A percentile compares a stretch with the other conserved stretches of the same genome.
These are phyloP conservation scores for Candida silvicultrix DNA, from an alignment of 805 yeast species.

Conservation along the genomic window DNA sequence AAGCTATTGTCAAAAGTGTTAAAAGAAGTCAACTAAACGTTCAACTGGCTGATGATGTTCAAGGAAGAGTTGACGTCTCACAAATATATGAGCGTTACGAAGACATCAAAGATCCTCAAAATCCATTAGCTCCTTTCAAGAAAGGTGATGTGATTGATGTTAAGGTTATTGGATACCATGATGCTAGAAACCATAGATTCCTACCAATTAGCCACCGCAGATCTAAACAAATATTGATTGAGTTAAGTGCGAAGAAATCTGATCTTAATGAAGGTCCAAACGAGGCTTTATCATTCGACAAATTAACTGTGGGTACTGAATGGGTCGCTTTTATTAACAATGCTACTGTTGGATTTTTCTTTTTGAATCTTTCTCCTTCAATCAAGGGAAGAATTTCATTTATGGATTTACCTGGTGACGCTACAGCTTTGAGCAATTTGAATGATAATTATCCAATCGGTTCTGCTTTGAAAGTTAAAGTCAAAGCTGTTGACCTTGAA, in stretches of 20 bases:
- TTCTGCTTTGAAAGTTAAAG: constrained; percentile 53
- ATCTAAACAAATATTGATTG: constrained; percentile 52
- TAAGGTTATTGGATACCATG: constrained; percentile 71
- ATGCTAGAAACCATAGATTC: constrained; percentile 60
- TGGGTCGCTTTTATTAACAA: constrained; percentile 62
- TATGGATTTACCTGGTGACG: constrained; percentile 55
- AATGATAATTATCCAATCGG: constrained; percentile 67
- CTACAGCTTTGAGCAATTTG: constrained; percentile 39
- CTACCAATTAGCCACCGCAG: constrained; percentile 57
- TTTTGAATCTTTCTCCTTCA: constrained; percentile 66
- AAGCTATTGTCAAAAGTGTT: constrained; percentile 53
- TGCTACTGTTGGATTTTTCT: constrained; percentile 49
- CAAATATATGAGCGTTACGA: constrained; percentile 51
- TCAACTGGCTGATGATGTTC: constrained; percentile 66
- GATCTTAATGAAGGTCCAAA: constrained; percentile 25
- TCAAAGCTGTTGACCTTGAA: constrained; percentile 46
- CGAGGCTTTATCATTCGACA: constrained; percentile 30
- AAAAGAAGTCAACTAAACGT: constrained; percentile 73
- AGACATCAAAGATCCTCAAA: constrained; percentile 49
- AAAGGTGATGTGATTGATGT: constrained; percentile 54
- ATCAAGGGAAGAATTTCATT: constrained; percentile 61
- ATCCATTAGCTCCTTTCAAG: constrained; percentile 55
- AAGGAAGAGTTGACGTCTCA: constrained; percentile 74
- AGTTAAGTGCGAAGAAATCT: constrained; percentile 50
- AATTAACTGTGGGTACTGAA: constrained; percentile 42